A percentile compares a stretch with the other conserved stretches of the same genome.
Evolutionary conservation across 106 monocot genomes (phyloP).

Genomic region (Ottelia alismoides): DNA sequence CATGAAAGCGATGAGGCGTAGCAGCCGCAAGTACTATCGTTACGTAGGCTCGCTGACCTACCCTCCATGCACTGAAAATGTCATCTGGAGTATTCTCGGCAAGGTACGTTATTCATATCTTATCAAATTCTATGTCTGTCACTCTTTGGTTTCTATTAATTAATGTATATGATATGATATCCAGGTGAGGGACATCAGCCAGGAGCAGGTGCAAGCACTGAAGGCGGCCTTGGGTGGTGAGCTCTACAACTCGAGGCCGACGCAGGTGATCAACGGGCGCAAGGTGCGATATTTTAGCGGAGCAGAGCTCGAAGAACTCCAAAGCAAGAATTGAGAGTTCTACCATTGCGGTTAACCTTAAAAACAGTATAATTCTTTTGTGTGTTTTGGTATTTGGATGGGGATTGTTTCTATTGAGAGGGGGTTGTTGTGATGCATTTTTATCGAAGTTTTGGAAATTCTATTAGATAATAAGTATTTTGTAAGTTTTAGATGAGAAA

Average conservation of each 20-base stretch:
- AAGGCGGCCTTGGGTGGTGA: slow-evolving; percentile 10
- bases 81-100: slow-evolving; percentile 52
- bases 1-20: slow-evolving; percentile 21
- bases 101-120: slow-evolving; percentile 33
- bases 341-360: too few species aligned
- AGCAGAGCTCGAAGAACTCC: too few species aligned
- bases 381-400: too few species aligned
- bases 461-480: too few species aligned
- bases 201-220: slow-evolving; percentile 20
- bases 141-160: background rate
- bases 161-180: background rate
- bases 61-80: slow-evolving; percentile 61
- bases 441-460: too few species aligned
- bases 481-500: too few species aligned
- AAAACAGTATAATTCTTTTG: too few species aligned
- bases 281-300: slow-evolving; percentile 11
- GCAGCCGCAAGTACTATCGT: slow-evolving; percentile 34
- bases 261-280: slow-evolving; percentile 31
- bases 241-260: slow-evolving; percentile 23
- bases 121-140: background rate
- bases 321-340: too few species aligned
- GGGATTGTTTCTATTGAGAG: too few species aligned
- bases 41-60: slow-evolving; percentile 59
- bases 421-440: too few species aligned
- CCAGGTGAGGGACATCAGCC: slow-evolving; percentile 25